These are phyloP conservation scores for Aspergillus sp. DNA, from an alignment of 2,329 filamentous ascomycete genomes.

Conservation along the genomic window DNA sequence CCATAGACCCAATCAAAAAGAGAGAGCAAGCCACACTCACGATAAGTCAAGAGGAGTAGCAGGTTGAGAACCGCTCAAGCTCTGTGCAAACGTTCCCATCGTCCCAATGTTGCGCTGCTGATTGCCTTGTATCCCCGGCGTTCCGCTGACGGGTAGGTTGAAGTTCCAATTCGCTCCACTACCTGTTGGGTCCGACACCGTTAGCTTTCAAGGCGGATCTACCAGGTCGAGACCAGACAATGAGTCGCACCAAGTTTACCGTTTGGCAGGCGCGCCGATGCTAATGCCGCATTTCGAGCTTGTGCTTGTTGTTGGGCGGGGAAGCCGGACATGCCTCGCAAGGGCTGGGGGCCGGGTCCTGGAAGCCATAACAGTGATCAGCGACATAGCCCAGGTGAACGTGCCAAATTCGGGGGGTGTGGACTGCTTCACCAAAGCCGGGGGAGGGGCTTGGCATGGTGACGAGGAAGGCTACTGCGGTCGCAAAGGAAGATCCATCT, in stretches of 20 bases:
- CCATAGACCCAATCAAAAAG: neutral
- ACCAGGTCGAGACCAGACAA: neutral
- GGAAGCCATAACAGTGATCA: slow-evolving; percentile 18
- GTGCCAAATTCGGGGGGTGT: slow-evolving; percentile 2
- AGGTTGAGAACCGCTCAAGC: slow-evolving; percentile 56
- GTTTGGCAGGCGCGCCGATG: slow-evolving; percentile 54
- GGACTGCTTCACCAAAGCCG: slow-evolving; percentile 3
- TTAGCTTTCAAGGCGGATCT: slow-evolving; percentile 26
- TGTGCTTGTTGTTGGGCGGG: slow-evolving; percentile 54
- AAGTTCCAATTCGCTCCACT: slow-evolving; percentile 61
- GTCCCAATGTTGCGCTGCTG: slow-evolving; percentile 55
- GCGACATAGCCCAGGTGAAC: slow-evolving; percentile 8
- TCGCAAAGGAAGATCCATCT: slow-evolving; percentile 26
- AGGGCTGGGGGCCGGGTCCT: slow-evolving; percentile 54
- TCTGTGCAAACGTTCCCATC: slow-evolving; percentile 59
- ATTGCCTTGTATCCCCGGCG: slow-evolving; percentile 52
- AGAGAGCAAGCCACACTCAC: slow-evolving; percentile 46
- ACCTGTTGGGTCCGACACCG: slow-evolving; percentile 38
- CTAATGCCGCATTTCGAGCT: slow-evolving; percentile 50
- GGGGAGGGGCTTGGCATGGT: slow-evolving; percentile 8
- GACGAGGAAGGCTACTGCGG: slow-evolving; percentile 19
- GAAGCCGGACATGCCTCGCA: slow-evolving; percentile 58
- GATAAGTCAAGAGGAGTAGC: slow-evolving; percentile 58
- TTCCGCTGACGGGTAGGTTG: slow-evolving; percentile 56
- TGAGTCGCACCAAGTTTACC: slow-evolving; percentile 54